phyloP scores from a whole-genome alignment of 164 flowering plant genomes.

The Chimonanthus praecox region DNA sequence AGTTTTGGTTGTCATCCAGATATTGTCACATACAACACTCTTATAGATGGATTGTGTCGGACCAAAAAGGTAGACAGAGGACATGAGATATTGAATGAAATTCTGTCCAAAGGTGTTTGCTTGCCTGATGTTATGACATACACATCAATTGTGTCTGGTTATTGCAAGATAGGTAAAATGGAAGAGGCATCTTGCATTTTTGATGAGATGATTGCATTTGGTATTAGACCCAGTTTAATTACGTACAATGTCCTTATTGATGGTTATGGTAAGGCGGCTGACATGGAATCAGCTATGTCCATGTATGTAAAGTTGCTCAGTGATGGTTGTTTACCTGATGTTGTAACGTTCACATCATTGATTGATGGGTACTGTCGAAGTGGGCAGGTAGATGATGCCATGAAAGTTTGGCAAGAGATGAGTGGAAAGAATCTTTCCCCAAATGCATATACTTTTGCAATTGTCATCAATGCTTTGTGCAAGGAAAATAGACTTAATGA shows the following conservation, averaged over 20 bases:
- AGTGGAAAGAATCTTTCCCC: constrained; percentile 43
- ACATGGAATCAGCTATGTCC: constrained; percentile 40
- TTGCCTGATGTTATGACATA: constrained; percentile 60
- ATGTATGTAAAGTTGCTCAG: constrained; percentile 49
- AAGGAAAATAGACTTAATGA: constrained; percentile 63
- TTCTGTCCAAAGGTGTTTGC: constrained; percentile 20
- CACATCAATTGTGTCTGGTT: constrained; percentile 66
- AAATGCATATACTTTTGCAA: constrained; percentile 57
- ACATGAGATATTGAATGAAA: constrained; percentile 36
- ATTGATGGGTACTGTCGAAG: constrained; percentile 67
- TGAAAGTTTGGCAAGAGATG: constrained; percentile 68
- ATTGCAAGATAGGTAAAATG: constrained; percentile 60
- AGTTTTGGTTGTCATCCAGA: constrained; percentile 65
- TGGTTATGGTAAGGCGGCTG: constrained; percentile 70
- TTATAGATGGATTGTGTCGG: constrained; percentile 65
- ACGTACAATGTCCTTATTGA: constrained; percentile 75
- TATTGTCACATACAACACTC: constrained; percentile 56
- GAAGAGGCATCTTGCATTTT: constrained; percentile 47
- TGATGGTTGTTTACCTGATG: constrained; percentile 57
- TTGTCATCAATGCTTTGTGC: constrained; percentile 65
- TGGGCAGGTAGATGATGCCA: constrained; percentile 54
- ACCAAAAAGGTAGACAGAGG: constrained; percentile 48
- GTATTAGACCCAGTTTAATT: constrained; percentile 42
- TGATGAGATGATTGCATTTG: constrained; percentile 44
- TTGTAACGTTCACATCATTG: constrained; percentile 64